phyloP scores from a whole-genome alignment of 2,329 filamentous ascomycete genomes.

The Hymenoscyphus scutula region DNA sequence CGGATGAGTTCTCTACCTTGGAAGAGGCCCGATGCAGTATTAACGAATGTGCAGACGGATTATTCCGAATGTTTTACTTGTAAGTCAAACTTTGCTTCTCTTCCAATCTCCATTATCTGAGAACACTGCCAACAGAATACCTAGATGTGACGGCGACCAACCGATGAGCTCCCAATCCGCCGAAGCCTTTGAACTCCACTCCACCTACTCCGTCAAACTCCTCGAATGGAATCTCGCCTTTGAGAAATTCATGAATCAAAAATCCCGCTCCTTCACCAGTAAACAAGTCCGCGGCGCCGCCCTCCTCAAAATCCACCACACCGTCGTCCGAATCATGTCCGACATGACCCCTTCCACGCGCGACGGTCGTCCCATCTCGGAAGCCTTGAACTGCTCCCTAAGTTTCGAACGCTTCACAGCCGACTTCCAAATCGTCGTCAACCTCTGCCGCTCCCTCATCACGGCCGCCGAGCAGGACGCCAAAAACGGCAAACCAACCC shows the following conservation, averaged over 20 bases:
- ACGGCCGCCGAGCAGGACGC: slow-evolving; percentile 29
- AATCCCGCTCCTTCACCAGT: slow-evolving; percentile 23
- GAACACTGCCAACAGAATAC: background rate
- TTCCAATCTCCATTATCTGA: background rate
- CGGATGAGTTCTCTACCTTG: slow-evolving; percentile 25
- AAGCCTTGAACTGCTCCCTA: slow-evolving; percentile 20
- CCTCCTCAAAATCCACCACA: slow-evolving; percentile 33
- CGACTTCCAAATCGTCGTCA: slow-evolving; percentile 27
- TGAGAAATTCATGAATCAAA: slow-evolving; percentile 29
- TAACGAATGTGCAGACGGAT: slow-evolving; percentile 25
- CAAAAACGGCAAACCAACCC: slow-evolving; percentile 23
- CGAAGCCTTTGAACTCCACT: slow-evolving; percentile 16
- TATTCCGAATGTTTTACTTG: slow-evolving; percentile 31
- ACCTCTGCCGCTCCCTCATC: slow-evolving; percentile 30
- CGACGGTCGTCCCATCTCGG: slow-evolving; percentile 21
- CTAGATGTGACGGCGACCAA: slow-evolving; percentile 17
- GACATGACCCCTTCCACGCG: slow-evolving; percentile 14
- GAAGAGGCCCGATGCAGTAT: slow-evolving; percentile 28
- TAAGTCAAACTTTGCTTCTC: slow-evolving; percentile 7
- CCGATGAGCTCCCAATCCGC: slow-evolving; percentile 23
- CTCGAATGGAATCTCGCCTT: slow-evolving; percentile 29
- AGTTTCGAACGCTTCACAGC: slow-evolving; percentile 17
- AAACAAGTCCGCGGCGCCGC: slow-evolving; percentile 33
- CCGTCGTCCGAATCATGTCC: slow-evolving; percentile 27
- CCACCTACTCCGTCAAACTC: slow-evolving; percentile 19